Conservation (phyloP, 257 asterid genomes). For the Solanum pennellii region DNA sequence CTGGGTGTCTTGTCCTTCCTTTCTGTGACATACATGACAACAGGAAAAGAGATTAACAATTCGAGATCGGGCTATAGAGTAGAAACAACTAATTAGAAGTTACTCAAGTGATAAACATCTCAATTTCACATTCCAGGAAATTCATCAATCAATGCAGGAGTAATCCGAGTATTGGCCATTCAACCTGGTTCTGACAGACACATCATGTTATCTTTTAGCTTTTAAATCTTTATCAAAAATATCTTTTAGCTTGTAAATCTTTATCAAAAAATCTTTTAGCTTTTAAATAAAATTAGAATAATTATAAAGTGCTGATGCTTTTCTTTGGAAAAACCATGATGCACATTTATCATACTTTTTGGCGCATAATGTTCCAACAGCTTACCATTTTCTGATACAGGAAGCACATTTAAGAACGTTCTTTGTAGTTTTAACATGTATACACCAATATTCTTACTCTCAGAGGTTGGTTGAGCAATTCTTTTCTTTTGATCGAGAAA, state of each 20-base stretch:
- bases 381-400: background rate
- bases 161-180: background rate
- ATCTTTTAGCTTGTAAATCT: background rate
- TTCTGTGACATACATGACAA: constrained; percentile 20
- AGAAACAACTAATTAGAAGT: background rate
- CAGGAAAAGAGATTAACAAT: background rate
- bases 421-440: background rate
- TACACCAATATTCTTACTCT: background rate
- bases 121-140: background rate
- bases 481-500: background rate
- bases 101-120: background rate
- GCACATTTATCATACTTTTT: background rate
- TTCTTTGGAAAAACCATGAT: background rate
- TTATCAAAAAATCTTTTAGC: background rate
- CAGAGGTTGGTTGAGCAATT: background rate
- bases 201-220: background rate
- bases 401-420: background rate
- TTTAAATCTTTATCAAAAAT: background rate
- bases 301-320: background rate
- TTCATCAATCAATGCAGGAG: background rate
- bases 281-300: background rate
- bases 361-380: background rate
- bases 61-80: background rate
- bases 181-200: background rate
- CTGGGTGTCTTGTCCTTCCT: constrained; percentile 85